Evolutionary conservation across 257 asterid genomes (phyloP).

Genomic region (Phtheirospermum japonicum): DNA sequence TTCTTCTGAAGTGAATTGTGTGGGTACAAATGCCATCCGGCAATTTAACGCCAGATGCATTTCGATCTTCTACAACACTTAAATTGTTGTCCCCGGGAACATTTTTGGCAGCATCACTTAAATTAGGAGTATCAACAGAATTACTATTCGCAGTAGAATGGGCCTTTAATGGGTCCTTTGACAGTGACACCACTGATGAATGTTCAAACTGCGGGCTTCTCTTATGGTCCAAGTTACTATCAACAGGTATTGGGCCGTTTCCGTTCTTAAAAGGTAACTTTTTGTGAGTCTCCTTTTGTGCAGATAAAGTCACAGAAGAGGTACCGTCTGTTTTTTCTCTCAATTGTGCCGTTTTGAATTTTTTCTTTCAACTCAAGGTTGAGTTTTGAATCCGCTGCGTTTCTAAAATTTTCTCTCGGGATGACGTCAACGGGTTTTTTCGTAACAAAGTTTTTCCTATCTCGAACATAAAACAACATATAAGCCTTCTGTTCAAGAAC

Average conservation of each 20-base stretch:
- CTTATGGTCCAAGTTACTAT: slow-evolving; percentile 23
- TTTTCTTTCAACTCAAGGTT: slow-evolving; percentile 38
- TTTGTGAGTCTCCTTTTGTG: slow-evolving; percentile 31
- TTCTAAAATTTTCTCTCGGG: slow-evolving; percentile 49
- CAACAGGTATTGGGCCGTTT: slow-evolving; percentile 30
- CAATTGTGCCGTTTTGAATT: slow-evolving; percentile 37
- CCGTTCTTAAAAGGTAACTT: slow-evolving; percentile 20
- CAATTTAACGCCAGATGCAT: slow-evolving; percentile 30
- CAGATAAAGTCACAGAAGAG: slow-evolving; percentile 31
- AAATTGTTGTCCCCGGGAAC: slow-evolving; percentile 21
- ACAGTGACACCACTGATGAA: slow-evolving; percentile 30
- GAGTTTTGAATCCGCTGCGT: slow-evolving; percentile 38
- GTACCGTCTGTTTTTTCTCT: slow-evolving; percentile 33
- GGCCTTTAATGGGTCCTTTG: slow-evolving; percentile 30
- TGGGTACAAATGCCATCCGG: slow-evolving; percentile 24
- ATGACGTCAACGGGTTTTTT: slow-evolving; percentile 45
- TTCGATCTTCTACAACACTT: slow-evolving; percentile 30
- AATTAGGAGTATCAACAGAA: slow-evolving; percentile 28
- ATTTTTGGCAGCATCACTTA: slow-evolving; percentile 25
- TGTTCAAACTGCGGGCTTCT: slow-evolving; percentile 30
- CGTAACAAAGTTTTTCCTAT: slow-evolving; percentile 39
- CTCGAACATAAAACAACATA: slow-evolving; percentile 91
- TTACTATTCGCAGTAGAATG: slow-evolving; percentile 17
- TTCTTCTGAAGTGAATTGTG: slow-evolving; percentile 30
- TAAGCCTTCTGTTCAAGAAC: slow-evolving; percentile 95